These are phyloP conservation scores for Chimonanthus salicifolius DNA, from an alignment of 164 flowering plant species.

Conservation along the genomic window DNA sequence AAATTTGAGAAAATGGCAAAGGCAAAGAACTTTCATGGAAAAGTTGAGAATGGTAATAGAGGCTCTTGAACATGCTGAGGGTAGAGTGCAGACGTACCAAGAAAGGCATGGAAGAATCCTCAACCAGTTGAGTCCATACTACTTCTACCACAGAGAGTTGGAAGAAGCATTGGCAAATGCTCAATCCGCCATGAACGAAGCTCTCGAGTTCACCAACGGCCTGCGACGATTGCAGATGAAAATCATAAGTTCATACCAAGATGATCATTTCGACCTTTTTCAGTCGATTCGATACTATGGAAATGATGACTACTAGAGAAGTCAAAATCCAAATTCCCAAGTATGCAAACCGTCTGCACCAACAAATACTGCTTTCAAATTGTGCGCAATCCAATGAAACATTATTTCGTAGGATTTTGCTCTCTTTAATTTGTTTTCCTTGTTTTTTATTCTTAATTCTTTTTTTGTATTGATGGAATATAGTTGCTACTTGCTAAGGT, in stretches of 20 bases:
- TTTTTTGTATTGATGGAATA: background rate
- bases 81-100: constrained; percentile 22
- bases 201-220: constrained; percentile 28
- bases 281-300: background rate
- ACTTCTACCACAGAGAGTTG: constrained; percentile 29
- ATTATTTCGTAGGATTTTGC: background rate
- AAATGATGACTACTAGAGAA: background rate
- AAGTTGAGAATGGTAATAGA: constrained; percentile 31
- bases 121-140: constrained; percentile 32
- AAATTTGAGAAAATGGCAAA: constrained; percentile 25
- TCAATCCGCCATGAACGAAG: constrained; percentile 42
- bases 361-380: too few species aligned
- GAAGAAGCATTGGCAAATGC: constrained; percentile 38
- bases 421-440: background rate
- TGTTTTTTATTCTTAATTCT: background rate
- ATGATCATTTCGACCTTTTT: constrained; percentile 12
- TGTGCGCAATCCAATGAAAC: background rate
- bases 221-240: constrained; percentile 42
- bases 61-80: constrained; percentile 40
- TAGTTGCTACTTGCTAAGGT: background rate
- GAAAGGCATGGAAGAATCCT: constrained; percentile 55
- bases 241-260: constrained; percentile 27
- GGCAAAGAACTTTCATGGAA: constrained; percentile 19
- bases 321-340: too few species aligned
- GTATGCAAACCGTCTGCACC: too few species aligned